These are phyloP conservation scores for Pseudogymnoascus pannorum DNA, from an alignment of 2,329 filamentous ascomycete species.

Conservation along the genomic window DNA sequence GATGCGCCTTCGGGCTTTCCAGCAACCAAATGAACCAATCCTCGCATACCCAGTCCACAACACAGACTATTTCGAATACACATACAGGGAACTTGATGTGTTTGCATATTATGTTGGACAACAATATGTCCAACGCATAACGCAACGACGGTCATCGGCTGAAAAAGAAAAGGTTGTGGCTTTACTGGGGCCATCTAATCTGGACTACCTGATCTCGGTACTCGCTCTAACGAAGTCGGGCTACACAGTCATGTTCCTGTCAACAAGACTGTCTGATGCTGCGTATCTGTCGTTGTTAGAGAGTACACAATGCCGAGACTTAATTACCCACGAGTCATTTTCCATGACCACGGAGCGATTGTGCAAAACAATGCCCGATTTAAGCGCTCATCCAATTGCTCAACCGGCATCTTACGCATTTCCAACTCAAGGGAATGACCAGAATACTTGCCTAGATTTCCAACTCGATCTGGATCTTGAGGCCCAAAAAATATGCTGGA, in stretches of 20 bases:
- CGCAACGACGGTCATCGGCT: constrained; percentile 14
- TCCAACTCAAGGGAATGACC: constrained; percentile 42
- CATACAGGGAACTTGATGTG: constrained; percentile 13
- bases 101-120: constrained; percentile 15
- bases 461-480: constrained; percentile 30
- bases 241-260: constrained; percentile 46
- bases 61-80: constrained; percentile 18
- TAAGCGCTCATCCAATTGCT: constrained; percentile 31
- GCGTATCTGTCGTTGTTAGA: constrained; percentile 43
- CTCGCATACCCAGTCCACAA: constrained; percentile 13
- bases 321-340: constrained; percentile 22
- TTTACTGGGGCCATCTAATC: constrained; percentile 40
- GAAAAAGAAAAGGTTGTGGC: constrained; percentile 35
- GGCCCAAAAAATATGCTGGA: constrained; percentile 20
- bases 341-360: constrained; percentile 22
- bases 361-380: constrained; percentile 16
- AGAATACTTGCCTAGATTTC: constrained; percentile 42
- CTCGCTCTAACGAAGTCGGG: constrained; percentile 46
- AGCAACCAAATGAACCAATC: constrained; percentile 11
- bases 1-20: constrained; percentile 14
- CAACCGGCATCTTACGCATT: constrained; percentile 45
- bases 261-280: constrained; percentile 43
- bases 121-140: constrained; percentile 11
- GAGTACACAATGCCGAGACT: constrained; percentile 28
- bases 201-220: constrained; percentile 45